These are phyloP conservation scores for Hypoxylon fuscum DNA, from an alignment of 495 filamentous ascomycete genomes.

Conservation along the genomic window DNA sequence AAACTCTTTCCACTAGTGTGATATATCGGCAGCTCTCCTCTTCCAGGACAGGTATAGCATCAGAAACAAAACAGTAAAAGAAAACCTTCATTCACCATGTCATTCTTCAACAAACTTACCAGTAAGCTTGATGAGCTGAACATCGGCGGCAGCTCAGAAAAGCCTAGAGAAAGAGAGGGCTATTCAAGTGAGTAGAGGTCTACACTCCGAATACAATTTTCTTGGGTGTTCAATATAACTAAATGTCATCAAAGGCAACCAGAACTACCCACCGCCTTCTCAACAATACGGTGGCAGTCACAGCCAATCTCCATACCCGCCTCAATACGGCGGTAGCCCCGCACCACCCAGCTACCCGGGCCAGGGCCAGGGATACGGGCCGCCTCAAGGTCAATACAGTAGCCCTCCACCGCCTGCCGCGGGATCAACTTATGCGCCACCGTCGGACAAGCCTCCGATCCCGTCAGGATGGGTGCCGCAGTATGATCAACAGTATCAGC, in stretches of 20 bases:
- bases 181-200: slow-evolving; percentile 21
- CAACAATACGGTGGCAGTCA: slow-evolving; percentile 34
- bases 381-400: slow-evolving; percentile 34
- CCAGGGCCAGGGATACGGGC: too few species aligned
- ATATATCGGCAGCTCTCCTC: not conserved
- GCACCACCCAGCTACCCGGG: slow-evolving; percentile 32
- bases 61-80: not conserved
- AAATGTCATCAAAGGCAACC: slow-evolving; percentile 17
- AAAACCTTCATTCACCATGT: slow-evolving; percentile 25
- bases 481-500: slow-evolving; percentile 65
- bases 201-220: not conserved
- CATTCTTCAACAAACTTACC: slow-evolving; percentile 40
- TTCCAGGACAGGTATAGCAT: not conserved
- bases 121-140: slow-evolving; percentile 41
- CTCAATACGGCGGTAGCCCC: slow-evolving; percentile 22
- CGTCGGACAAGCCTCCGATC: slow-evolving; percentile 60
- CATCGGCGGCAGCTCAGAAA: slow-evolving; percentile 31
- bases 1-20: not conserved
- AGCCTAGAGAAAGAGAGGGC: slow-evolving; percentile 14
- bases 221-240: not conserved
- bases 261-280: slow-evolving; percentile 37
- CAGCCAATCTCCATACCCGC: slow-evolving; percentile 19
- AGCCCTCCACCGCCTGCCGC: slow-evolving; percentile 38
- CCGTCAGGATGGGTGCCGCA: slow-evolving; percentile 67
- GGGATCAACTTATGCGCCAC: slow-evolving; percentile 47